A percentile compares a stretch with the other conserved stretches of the same genome.
phyloP scores from a whole-genome alignment of 768 basidiomycete genomes.

The Mycena metata region DNA sequence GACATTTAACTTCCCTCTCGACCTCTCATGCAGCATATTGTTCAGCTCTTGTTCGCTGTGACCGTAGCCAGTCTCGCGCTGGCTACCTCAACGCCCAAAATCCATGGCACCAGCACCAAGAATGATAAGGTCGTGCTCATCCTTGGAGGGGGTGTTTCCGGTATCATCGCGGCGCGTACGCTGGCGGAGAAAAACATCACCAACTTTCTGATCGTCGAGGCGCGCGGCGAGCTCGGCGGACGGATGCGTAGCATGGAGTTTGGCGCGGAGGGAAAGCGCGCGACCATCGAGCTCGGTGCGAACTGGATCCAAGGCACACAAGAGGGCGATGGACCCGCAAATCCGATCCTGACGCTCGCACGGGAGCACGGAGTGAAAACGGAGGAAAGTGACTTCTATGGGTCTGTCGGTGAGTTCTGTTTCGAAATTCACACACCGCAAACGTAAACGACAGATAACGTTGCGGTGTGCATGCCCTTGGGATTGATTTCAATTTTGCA shows the following conservation, averaged over 20 bases:
- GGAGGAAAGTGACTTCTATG: slow-evolving; percentile 58
- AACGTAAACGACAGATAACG: background rate
- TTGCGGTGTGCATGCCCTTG: background rate
- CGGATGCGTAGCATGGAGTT: slow-evolving; percentile 65
- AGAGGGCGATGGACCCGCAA: slow-evolving; percentile 60
- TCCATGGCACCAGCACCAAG: slow-evolving; percentile 5
- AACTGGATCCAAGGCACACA: slow-evolving; percentile 74
- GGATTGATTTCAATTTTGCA: background rate
- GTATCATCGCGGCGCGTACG: slow-evolving; percentile 74
- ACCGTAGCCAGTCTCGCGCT: background rate
- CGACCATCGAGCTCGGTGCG: slow-evolving; percentile 68
- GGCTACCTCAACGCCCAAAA: background rate
- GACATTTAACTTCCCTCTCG: slow-evolving; percentile 1
- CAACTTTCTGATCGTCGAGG: slow-evolving; percentile 75
- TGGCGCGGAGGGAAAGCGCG: slow-evolving; percentile 49
- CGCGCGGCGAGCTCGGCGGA: slow-evolving; percentile 69
- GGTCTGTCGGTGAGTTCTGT: slow-evolving; percentile 55
- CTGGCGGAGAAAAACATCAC: slow-evolving; percentile 65
- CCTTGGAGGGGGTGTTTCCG: slow-evolving; percentile 76
- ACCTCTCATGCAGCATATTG: slow-evolving; percentile 5
- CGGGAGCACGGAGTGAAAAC: slow-evolving; percentile 67
- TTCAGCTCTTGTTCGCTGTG: slow-evolving; percentile 4
- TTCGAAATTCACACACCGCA: slow-evolving; percentile 1
- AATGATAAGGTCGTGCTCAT: slow-evolving; percentile 58
- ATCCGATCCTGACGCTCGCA: slow-evolving; percentile 72